A percentile compares a stretch with the other conserved stretches of the same genome.
These are phyloP conservation scores for Glaciozyma antarctica DNA, from an alignment of 768 basidiomycete species.

Conservation along the genomic window DNA sequence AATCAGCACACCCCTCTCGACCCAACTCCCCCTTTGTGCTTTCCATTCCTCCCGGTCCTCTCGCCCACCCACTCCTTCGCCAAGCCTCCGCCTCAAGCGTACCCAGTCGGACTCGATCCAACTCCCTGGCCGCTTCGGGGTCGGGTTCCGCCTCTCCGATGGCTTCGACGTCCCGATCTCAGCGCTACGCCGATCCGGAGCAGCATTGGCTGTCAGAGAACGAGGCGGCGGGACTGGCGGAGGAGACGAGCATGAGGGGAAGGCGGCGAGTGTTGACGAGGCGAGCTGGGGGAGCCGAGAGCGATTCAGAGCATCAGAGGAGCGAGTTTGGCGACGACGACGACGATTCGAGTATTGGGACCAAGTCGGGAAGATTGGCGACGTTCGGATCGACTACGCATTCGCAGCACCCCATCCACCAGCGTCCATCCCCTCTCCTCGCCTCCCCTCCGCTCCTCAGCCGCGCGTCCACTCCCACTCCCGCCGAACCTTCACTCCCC, in stretches of 20 bases:
- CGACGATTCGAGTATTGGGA: not conserved
- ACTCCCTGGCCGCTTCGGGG: not conserved
- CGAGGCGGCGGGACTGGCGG: slow-evolving; percentile 17
- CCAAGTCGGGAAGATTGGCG: not conserved
- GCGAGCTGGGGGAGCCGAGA: not conserved
- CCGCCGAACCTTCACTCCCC: not conserved
- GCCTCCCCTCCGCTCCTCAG: not conserved
- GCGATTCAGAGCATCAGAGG: not conserved
- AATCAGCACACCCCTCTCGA: slow-evolving; percentile 9
- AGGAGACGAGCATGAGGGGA: not conserved
- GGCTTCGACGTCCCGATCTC: not conserved
- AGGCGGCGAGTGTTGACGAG: not conserved
- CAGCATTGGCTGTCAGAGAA: slow-evolving; percentile 35
- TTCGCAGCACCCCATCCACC: slow-evolving; percentile 4
- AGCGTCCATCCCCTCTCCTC: slow-evolving; percentile 1
- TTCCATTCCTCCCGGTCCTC: not conserved
- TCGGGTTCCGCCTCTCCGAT: not conserved
- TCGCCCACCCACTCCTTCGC: not conserved
- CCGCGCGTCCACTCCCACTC: not conserved
- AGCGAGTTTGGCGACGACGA: slow-evolving; percentile 2
- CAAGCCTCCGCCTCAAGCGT: slow-evolving; percentile 3
- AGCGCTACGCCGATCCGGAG: slow-evolving; percentile 26
- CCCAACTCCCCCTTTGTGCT: slow-evolving; percentile 6
- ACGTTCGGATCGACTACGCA: not conserved
- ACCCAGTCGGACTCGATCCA: not conserved